Evolutionary conservation across 345 rosid species (phyloP), one percentile per base, ranked within the genome.

Genomic region (Gynandropsis gynandra): DNA sequence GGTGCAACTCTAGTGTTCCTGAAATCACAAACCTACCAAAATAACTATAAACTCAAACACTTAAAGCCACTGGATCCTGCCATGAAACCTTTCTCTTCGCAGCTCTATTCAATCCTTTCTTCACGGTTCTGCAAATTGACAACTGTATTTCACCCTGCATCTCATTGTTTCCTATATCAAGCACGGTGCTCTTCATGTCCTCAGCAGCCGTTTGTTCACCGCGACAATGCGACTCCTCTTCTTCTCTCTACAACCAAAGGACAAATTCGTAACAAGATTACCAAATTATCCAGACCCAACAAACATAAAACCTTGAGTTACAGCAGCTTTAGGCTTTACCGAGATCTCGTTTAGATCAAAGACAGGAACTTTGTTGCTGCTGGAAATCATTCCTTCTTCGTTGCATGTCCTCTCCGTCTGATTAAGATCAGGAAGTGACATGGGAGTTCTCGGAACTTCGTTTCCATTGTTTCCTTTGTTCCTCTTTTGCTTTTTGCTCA

Each of bases 41-140:
- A 10, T 32, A 53, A 12, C 59, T 8, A 27, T 15, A 42, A 35
- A 41, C 48, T 78, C 63, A 79, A 54, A 82, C 96, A 60, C 81
- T 82, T 65, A 87, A 73, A 35, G 85, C 96, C 72, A 87, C 80
- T 56, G 78, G 89, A 64, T 92, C 96, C 70, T 87, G 95, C 98
- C 98, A 92, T 50, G 95, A 38, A 48, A 92, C 87, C 87, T 74
- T 92, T 76, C 95, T 76, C 84, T 92, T 92, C 66, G 82, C 93
- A 0, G 64, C 54, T 51, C 76, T 67, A n/a, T 58, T 70, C 2
- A 81, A 13, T 41, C 80, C 87, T 44, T 73, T 84, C 54, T 76
- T 79, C 1, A 68, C 51, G 19, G 52, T 80, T 74, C 93, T 76
- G 72, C 76, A 84, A 10, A 71, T 75, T 10, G 80, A 50, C 41